A percentile compares a stretch with the other conserved stretches of the same genome.
These are phyloP conservation scores for Thermothielavioides terrestris DNA, from an alignment of 495 filamentous ascomycete genomes.

Conservation along the genomic window DNA sequence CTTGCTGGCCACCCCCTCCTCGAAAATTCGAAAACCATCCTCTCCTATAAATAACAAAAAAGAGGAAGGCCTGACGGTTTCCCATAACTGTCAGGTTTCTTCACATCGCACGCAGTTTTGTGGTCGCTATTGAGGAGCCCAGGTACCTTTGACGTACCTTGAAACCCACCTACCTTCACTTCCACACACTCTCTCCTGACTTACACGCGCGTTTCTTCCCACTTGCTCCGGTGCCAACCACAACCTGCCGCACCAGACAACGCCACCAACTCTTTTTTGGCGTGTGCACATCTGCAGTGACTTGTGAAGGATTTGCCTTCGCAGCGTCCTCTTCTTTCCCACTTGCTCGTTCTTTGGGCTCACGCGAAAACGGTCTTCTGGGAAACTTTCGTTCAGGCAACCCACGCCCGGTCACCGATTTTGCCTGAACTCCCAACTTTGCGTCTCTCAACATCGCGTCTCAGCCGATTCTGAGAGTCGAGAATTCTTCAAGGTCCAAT, in stretches of 20 bases:
- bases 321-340: no score
- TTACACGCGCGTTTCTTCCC: background rate
- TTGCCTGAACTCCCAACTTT: no score
- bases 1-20: background rate
- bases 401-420: no score
- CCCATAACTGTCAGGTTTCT: slow-evolving; percentile 13
- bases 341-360: no score
- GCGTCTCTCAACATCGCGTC: no score
- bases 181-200: background rate
- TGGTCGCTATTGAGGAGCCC: slow-evolving; percentile 33
- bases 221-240: background rate
- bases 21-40: background rate
- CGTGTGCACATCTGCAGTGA: no score
- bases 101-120: slow-evolving; percentile 25
- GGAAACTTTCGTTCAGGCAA: no score
- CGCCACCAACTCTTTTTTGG: no score
- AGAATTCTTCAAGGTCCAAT: background rate
- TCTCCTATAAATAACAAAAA: slow-evolving; percentile 21
- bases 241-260: no score
- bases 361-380: no score
- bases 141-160: slow-evolving; percentile 29
- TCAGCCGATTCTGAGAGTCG: no score
- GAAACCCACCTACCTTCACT: slow-evolving; percentile 1
- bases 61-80: slow-evolving; percentile 21
- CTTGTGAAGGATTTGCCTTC: no score